phyloP scores from a whole-genome alignment of 2,329 filamentous ascomycete species.

The Hypoxylon sp. region DNA sequence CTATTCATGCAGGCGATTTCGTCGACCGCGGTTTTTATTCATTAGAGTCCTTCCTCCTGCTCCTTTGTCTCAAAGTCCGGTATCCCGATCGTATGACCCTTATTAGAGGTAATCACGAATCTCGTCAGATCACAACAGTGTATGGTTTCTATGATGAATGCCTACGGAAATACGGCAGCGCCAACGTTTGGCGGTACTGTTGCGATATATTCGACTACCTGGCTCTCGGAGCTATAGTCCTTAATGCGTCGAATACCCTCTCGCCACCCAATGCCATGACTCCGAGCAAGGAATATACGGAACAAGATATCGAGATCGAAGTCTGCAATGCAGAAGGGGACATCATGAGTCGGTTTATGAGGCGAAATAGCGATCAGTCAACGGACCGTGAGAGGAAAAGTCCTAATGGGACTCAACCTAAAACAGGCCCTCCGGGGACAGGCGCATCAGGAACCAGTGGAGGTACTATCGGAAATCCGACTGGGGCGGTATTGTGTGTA shows the following conservation, averaged over 20 bases:
- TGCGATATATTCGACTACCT: conserved; percentile 99
- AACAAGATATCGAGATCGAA: conserved; percentile 90
- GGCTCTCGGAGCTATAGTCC: conserved; percentile 87
- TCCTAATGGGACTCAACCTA: conserved; percentile 60
- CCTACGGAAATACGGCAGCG: conserved; percentile 93
- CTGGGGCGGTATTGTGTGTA: conserved; percentile 92
- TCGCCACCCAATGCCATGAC: conserved; percentile 64
- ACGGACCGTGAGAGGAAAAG: conserved; percentile 50
- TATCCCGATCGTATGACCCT: conserved; percentile 98
- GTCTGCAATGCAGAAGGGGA: conserved; percentile 88
- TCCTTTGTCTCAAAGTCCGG: conserved; percentile 95
- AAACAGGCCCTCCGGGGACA: conserved; percentile 82
- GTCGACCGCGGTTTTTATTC: conserved; percentile 99
- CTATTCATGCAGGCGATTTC: conserved; percentile 80
- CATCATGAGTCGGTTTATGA: conserved; percentile 80
- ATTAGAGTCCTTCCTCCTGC: conserved; percentile 94
- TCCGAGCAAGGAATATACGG: conserved; percentile 64
- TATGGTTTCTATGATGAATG: conserved; percentile 99
- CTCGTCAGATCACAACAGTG: conserved; percentile 95
- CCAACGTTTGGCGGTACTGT: conserved; percentile 97
- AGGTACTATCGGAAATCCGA: conserved; percentile 75
- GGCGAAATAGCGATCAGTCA: conserved; percentile 58
- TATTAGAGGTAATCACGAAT: conserved; percentile 96
- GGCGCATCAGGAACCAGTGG: conserved; percentile 80
- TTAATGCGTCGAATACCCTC: conserved; percentile 83